Conservation (phyloP, 2,329 filamentous ascomycete species). For the Penicillium thymicola region DNA sequence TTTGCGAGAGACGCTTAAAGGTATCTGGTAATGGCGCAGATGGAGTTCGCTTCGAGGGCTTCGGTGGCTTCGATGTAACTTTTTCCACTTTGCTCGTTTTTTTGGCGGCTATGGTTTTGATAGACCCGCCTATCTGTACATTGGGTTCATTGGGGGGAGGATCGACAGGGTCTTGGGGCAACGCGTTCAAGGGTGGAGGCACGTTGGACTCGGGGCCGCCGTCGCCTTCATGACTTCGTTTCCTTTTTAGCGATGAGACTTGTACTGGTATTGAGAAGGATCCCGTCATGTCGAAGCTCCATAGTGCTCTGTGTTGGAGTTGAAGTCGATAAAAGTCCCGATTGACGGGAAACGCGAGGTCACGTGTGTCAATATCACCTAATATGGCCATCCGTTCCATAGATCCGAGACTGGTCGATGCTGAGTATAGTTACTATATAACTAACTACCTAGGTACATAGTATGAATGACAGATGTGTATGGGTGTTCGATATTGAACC, state of each 20-base stretch:
- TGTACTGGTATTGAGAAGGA: neutral
- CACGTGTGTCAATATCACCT: constrained; percentile 14
- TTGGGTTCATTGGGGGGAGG: neutral
- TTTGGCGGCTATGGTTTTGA: constrained; percentile 2
- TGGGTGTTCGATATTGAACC: too few species aligned
- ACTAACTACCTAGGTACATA: too few species aligned
- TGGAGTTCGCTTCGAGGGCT: constrained; percentile 22
- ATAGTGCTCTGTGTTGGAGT: constrained; percentile 14
- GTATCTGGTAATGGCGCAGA: constrained; percentile 68
- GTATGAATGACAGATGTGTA: too few species aligned
- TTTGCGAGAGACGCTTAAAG: constrained; percentile 70
- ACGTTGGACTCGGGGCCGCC: neutral
- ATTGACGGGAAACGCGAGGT: constrained; percentile 10
- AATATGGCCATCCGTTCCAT: constrained; percentile 27
- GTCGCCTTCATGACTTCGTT: constrained; percentile 13
- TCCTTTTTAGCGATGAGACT: constrained; percentile 15
- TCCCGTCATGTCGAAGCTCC: constrained; percentile 25
- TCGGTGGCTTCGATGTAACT: constrained; percentile 10
- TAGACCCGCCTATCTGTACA: neutral
- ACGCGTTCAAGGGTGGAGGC: constrained; percentile 17
- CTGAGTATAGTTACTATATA: too few species aligned
- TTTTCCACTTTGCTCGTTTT: constrained; percentile 7
- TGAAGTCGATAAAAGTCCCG: neutral
- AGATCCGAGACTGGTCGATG: too few species aligned
- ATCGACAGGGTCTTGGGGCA: neutral